Evolutionary conservation across 2,329 filamentous ascomycete species (phyloP).

Genomic region (Trichoderma semiorbis): DNA sequence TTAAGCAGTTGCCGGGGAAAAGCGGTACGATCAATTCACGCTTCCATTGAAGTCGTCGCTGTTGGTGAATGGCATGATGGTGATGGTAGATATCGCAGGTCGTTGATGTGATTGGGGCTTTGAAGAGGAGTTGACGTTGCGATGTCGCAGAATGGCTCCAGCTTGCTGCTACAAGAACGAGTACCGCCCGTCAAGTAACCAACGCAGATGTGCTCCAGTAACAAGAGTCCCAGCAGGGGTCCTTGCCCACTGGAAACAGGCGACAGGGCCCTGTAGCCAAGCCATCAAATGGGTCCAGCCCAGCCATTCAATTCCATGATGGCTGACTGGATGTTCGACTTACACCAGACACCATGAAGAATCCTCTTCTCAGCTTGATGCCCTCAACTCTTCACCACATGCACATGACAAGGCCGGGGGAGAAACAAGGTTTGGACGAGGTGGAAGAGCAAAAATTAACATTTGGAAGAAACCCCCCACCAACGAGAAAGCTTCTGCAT

Average conservation of each 20-base stretch:
- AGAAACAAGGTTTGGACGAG: neutral
- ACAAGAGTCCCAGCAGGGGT: neutral
- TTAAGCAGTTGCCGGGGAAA: neutral
- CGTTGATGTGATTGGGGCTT: neutral
- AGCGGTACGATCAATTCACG: neutral
- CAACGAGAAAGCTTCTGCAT: neutral
- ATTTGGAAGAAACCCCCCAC: neutral
- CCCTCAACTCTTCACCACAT: neutral
- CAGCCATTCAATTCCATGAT: neutral
- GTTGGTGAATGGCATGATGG: neutral
- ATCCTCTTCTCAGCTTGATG: neutral
- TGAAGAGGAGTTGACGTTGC: neutral
- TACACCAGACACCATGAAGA: neutral
- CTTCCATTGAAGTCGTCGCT: neutral
- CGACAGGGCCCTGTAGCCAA: neutral
- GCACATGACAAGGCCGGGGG: neutral
- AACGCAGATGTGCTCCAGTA: neutral
- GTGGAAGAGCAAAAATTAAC: neutral
- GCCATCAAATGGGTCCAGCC: neutral
- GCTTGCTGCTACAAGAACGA: neutral
- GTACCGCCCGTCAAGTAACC: neutral
- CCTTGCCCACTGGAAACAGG: constrained; percentile 8
- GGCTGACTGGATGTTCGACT: neutral
- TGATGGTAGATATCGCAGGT: neutral
- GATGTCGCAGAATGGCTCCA: neutral